Base-by-base conservation (phyloP, 148 eudicot species). In the Rhododendron kiyosumense region DNA sequence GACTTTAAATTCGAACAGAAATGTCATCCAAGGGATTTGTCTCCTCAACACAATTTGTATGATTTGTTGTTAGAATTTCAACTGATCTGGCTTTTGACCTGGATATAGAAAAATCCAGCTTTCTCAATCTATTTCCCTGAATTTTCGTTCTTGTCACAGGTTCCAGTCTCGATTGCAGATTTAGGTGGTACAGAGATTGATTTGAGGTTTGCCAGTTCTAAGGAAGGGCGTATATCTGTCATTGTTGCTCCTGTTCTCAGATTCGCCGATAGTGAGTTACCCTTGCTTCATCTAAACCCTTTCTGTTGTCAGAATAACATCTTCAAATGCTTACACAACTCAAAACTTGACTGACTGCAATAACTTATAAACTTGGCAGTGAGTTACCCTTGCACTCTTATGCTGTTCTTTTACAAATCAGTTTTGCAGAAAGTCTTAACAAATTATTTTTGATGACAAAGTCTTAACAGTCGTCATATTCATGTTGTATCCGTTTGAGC, bases 131-230 rank as follows among this genome's bases (percentile, higher is more conserved):
- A 15, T 51, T 34, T 59, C 26, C 30, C 10, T 65, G 24, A 20
- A 83, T 59, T 57, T 30, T n/a, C 74, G 57, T 80, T 38, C 77
- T 67, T 61, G 22, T 38, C 87, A 80, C 88, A 94, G 96, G 96
- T 94, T 85, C 96, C 98, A 28, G 99, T 96, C 26, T 96, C 99
- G n/a, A 96, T 96, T 87, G 99, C 99, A 24, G 99, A 96, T 83
- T 89, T 96, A 75, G 99, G 99, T 45, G 99, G 99, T 73, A 96
- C 99, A 2, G 99, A 96, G 90, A 95, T 96, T 69, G 99, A 96
- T 88, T 90, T 96, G 86, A 93, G 99, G 88, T 96, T 96, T 83
- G 94, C 92, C 65, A 95, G 81, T 87, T 87, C 97, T 12, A 96
- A 93, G 88, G 90, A 96, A 90, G 99, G 99, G 45, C 93, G 92